Evolutionary conservation across 1,284 basidiomycete species (phyloP), one percentile per base, ranked within the genome.

Genomic region (Naganishia sp.): DNA sequence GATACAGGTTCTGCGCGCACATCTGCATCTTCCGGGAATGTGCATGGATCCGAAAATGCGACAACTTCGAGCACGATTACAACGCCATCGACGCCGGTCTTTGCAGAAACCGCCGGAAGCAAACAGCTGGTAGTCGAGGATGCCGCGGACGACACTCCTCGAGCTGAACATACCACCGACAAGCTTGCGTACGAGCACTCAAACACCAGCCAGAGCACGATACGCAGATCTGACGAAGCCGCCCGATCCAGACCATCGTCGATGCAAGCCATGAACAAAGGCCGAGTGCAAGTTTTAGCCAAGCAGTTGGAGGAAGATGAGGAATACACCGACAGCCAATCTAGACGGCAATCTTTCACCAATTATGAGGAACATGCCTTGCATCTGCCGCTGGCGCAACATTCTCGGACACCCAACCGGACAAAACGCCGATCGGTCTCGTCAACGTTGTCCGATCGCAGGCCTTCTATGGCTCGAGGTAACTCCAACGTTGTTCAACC

Each of bases 401-500:
- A 82, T 52, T 84, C 87, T 17, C 89, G 94, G 17, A 99, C 94
- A 0, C 95, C 94, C 0, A 91, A 90, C 3, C 86, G 94, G 9
- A 98, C 94, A 1, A 98, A 98, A 77, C 87, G 95, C 2, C 88
- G 94, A 21, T 96, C 94, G 0, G 86, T 96, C 11, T 93, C 92
- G 0, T 94, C 92, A 2, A 88, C 87, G 28, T 74, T 84, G 9
- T 83, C 82, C 0, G 79, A 82, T 50, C 72, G 77, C 28, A 77
- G 74, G 25, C 74, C 69, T 25, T 82, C 78, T 28, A 71, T 76
- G 54, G 72, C 76, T 45, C 73, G 72, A 23, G 69, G 39, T 4
- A 43, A 64, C 6, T 75, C 76, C 6, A 69, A 68, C 35, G 68
- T 74, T 56, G 73, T 67, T 70, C 76, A 70, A 67, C 75, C 69